Base-by-base conservation (phyloP, 2,329 filamentous ascomycete genomes). In the Curvularia sp. region DNA sequence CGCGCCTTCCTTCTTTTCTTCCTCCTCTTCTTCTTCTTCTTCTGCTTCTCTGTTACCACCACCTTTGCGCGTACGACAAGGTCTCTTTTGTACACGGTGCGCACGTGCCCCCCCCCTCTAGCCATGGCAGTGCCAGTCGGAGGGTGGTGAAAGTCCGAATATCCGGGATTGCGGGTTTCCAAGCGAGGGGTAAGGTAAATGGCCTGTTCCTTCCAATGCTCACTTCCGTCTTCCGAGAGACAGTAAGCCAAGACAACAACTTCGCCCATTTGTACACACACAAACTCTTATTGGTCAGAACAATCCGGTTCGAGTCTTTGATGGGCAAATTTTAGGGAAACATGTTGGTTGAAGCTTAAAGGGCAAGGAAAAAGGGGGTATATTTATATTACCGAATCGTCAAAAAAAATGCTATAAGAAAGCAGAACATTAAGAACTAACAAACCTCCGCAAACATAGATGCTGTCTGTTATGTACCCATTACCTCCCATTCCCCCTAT, bases 91-190 rank as follows among this genome's bases (percentile, higher is more conserved):
- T n/a, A n/a, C n/a, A n/a, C n/a, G n/a, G n/a, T 15, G 32, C 36
- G 55, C 59, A 61, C 59, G 58, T 57, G 54, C 50, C 58, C 39
- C 10, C 27, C 5, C 8, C 6, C 18, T 7, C 30, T 4, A n/a
- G 13, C 15, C 15, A n/a, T 6, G 5, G 1, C 46, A n/a, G n/a
- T n/a, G n/a, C n/a, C n/a, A n/a, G n/a, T n/a, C n/a, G n/a, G n/a
- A n/a, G 54, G 50, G 46, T 9, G 51, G 49, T 41, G 47, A 46
- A 47, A 57, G 34, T 48, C 58, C 58, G 58, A 34, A 34, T 39
- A 19, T 21, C 53, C 58, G 47, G 54, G 41, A 57, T 51, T 12
- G 21, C 46, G 2, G 6, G 5, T n/a, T 36, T 6, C 13, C 32
- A 13, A n/a, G 13, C 3, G n/a, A 7, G 15, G 1, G 13, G 32